phyloP scores from a whole-genome alignment of 148 eudicot genomes.

The Talinum fruticosum region DNA sequence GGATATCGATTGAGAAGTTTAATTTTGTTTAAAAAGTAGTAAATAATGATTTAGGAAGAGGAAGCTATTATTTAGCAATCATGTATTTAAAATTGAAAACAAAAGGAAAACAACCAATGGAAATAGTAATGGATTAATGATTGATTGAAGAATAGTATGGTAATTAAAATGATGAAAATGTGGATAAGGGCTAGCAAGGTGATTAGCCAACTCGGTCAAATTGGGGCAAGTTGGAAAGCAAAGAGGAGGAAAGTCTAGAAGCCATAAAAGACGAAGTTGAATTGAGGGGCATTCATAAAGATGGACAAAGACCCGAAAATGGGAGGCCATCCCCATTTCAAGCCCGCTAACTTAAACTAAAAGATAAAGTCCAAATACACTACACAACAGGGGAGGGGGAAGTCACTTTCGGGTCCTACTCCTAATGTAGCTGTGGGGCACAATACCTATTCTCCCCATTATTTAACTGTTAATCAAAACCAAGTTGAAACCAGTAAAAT shows the following conservation, averaged over 20 bases:
- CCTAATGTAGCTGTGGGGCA: neutral
- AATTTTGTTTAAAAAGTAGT: too few species aligned
- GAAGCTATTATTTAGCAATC: too few species aligned
- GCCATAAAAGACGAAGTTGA: neutral
- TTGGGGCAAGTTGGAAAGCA: neutral
- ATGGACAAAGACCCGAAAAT: conserved; percentile 1
- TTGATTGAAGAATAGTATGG: too few species aligned
- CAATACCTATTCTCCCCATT: neutral
- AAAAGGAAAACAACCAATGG: neutral
- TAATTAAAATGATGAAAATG: too few species aligned
- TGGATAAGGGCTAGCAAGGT: neutral
- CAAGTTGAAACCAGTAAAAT: neutral
- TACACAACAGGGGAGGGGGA: too few species aligned
- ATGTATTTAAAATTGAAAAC: too few species aligned
- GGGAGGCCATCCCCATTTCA: neutral
- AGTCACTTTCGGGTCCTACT: conserved; percentile 16
- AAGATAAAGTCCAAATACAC: neutral
- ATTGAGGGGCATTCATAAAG: neutral
- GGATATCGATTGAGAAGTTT: too few species aligned
- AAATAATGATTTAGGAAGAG: too few species aligned
- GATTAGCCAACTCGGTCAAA: neutral
- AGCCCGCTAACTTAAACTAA: neutral
- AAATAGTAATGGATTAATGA: too few species aligned
- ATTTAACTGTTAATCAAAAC: neutral
- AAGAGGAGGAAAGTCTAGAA: neutral